Conservation (phyloP, 306 rosid species). For the Corylus americana region DNA sequence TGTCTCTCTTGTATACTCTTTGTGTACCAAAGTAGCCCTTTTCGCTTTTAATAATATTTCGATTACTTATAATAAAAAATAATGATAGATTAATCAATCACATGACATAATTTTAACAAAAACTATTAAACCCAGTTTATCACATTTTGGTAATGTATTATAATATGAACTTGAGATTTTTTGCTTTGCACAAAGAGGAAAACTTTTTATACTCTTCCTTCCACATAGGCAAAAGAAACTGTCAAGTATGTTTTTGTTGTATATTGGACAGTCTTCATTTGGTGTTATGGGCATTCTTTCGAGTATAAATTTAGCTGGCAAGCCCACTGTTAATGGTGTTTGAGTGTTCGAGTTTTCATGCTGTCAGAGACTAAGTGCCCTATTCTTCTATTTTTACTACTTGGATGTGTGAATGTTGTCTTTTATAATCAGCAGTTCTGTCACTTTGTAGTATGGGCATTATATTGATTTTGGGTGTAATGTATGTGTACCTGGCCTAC, state of each 20-base stretch:
- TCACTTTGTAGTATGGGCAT: background rate
- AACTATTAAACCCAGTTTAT: background rate
- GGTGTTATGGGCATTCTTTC: background rate
- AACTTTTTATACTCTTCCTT: background rate
- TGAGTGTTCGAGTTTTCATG: background rate
- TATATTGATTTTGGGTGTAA: background rate
- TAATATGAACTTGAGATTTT: background rate
- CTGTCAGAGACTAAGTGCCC: background rate
- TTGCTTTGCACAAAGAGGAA: background rate
- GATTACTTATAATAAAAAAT: too few species aligned
- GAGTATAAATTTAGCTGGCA: background rate
- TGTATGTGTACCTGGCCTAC: background rate
- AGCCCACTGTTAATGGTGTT: background rate
- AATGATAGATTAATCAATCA: too few species aligned
- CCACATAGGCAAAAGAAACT: background rate
- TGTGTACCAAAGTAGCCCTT: too few species aligned
- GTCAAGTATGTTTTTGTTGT: background rate
- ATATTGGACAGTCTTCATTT: too few species aligned
- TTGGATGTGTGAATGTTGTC: background rate
- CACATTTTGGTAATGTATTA: background rate
- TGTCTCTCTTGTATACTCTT: too few species aligned
- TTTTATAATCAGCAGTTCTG: background rate
- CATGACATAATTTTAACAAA: background rate
- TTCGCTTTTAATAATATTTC: too few species aligned
- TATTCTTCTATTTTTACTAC: background rate